phyloP scores from a whole-genome alignment of 176 grass and related monocot genomes.

The Puya raimondii region DNA sequence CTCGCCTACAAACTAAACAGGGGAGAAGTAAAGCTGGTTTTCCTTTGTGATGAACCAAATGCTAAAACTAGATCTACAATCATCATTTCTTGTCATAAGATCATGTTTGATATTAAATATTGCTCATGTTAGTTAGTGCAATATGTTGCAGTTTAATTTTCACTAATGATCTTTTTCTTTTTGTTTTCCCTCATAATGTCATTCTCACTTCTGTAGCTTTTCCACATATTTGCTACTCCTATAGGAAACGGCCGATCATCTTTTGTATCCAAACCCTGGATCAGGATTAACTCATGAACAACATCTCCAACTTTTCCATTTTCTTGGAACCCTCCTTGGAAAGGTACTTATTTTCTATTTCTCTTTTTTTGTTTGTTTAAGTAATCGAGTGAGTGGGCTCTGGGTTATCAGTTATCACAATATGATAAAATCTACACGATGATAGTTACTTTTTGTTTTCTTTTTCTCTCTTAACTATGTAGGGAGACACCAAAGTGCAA shows the following conservation, averaged over 20 bases:
- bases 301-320: slow-evolving; percentile 86
- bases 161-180: neutral
- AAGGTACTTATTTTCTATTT: slow-evolving; percentile 50
- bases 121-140: too few species aligned
- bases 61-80: too few species aligned
- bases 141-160: too few species aligned
- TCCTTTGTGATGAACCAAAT: too few species aligned
- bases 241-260: slow-evolving; percentile 86
- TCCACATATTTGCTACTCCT: slow-evolving; percentile 15
- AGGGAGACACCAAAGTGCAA: too few species aligned
- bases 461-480: neutral
- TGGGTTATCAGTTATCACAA: neutral
- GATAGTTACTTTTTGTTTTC: neutral
- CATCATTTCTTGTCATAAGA: too few species aligned
- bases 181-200: neutral
- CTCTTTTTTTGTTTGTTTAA: neutral
- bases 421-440: too few species aligned
- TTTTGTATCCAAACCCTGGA: slow-evolving; percentile 94
- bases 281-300: slow-evolving; percentile 90
- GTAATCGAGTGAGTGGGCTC: neutral
- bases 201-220: slow-evolving; percentile 5
- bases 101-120: too few species aligned
- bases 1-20: too few species aligned
- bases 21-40: too few species aligned
- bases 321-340: slow-evolving; percentile 89